Evolutionary conservation across 2,329 filamentous ascomycete genomes (phyloP).

Genomic region (Pseudovirgaria hyperparasitica): DNA sequence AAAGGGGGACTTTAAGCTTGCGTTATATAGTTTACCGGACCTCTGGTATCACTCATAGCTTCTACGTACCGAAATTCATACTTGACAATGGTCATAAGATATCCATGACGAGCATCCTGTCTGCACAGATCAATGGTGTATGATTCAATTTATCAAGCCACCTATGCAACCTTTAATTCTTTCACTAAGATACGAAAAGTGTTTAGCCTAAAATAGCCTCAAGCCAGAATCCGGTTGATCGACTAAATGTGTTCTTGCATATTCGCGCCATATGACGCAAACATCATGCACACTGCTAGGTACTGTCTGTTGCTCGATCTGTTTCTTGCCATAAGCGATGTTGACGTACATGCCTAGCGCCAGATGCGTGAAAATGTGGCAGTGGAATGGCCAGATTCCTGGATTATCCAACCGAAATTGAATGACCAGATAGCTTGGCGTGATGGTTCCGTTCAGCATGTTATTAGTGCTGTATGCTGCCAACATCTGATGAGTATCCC

Average conservation of each 20-base stretch:
- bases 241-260: conserved; percentile 11
- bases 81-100: no score
- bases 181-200: no score
- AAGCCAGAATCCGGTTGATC: conserved; percentile 25
- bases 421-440: conserved; percentile 22
- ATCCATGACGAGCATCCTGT: no score
- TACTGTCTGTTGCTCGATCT: conserved; percentile 5
- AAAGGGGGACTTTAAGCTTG: no score
- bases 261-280: conserved; percentile 14
- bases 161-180: no score
- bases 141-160: no score
- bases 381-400: conserved; percentile 24
- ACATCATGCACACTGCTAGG: conserved; percentile 6
- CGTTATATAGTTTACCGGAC: no score
- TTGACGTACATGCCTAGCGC: conserved; percentile 9
- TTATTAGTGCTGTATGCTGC: background rate
- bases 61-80: no score
- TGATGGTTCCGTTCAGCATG: conserved; percentile 4
- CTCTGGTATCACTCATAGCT: no score
- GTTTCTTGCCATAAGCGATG: conserved; percentile 6
- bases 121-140: no score
- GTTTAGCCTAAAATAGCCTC: no score
- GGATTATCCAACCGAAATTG: conserved; percentile 24
- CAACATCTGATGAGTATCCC: conserved; percentile 20
- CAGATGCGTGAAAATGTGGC: conserved; percentile 21